A percentile compares a stretch with the other conserved stretches of the same genome.
Conservation (phyloP, 805 yeast genomes). For the Wickerhamomyces pijperi region DNA sequence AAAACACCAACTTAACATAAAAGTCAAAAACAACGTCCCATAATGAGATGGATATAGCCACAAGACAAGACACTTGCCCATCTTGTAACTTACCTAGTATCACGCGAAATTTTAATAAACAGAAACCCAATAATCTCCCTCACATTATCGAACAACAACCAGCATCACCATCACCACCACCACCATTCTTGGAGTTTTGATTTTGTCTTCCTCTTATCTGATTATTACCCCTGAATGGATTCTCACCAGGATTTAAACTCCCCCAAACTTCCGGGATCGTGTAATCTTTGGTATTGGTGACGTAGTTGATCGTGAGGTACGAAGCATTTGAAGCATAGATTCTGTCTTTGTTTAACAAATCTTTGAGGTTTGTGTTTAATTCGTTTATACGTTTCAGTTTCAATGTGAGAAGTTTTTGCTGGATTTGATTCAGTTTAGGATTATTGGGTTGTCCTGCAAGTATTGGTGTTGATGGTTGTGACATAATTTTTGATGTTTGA, state of each 20-base stretch:
- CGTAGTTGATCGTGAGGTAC: conserved; percentile 28
- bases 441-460: conserved; percentile 7
- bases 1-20: too few relatives aligned
- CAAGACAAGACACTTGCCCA: too few relatives aligned
- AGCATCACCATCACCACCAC: conserved; percentile 1
- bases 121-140: too few relatives aligned
- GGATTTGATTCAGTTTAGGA: conserved; percentile 5
- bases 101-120: too few relatives aligned
- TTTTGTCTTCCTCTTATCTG: neutral
- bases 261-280: conserved; percentile 31
- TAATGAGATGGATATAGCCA: too few relatives aligned
- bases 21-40: too few relatives aligned
- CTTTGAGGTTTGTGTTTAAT: conserved; percentile 40
- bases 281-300: conserved; percentile 24
- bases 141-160: conserved; percentile 20
- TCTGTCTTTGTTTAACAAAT: conserved; percentile 41
- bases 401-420: conserved; percentile 36
- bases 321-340: conserved; percentile 58
- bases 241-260: conserved; percentile 23
- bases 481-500: neutral
- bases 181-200: neutral
- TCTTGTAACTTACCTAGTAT: too few relatives aligned
- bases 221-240: conserved; percentile 23
- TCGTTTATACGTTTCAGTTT: conserved; percentile 53
- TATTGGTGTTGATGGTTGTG: neutral